These are phyloP conservation scores for Gaeumannomyces sp. DNA, from an alignment of 2,329 filamentous ascomycete species.

Conservation along the genomic window DNA sequence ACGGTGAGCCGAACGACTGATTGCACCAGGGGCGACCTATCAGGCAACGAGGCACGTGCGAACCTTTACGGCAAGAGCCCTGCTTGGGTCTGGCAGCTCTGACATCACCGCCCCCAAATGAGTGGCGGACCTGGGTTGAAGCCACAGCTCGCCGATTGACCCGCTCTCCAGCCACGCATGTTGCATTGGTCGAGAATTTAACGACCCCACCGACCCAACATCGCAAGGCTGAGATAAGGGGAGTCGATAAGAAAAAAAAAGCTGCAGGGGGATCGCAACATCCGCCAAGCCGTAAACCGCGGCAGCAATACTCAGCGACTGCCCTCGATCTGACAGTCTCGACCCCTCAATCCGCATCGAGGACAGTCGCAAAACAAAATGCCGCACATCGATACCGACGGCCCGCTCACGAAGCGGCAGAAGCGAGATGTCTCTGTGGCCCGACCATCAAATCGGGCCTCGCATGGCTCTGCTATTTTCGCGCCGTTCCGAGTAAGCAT, in stretches of 20 bases:
- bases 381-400: conserved; percentile 35
- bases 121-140: not conserved
- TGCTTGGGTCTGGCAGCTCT: too few relatives aligned
- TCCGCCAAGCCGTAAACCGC: not conserved
- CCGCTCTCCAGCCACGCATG: not conserved
- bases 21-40: too few relatives aligned
- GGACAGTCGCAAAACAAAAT: not conserved
- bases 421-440: conserved; percentile 46
- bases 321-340: not conserved
- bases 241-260: not conserved
- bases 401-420: conserved; percentile 70
- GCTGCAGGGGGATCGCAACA: not conserved
- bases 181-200: too few relatives aligned
- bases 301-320: not conserved
- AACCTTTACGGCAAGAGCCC: too few relatives aligned
- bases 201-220: not conserved
- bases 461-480: conserved; percentile 71
- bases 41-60: too few relatives aligned
- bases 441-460: conserved; percentile 11
- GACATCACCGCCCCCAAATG: too few relatives aligned
- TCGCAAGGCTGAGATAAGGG: not conserved
- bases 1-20: not conserved
- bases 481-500: conserved; percentile 78
- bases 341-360: not conserved
- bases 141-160: not conserved